Base-by-base conservation (phyloP, 768 basidiomycete species). In the Rhizopogon salebrosus region DNA sequence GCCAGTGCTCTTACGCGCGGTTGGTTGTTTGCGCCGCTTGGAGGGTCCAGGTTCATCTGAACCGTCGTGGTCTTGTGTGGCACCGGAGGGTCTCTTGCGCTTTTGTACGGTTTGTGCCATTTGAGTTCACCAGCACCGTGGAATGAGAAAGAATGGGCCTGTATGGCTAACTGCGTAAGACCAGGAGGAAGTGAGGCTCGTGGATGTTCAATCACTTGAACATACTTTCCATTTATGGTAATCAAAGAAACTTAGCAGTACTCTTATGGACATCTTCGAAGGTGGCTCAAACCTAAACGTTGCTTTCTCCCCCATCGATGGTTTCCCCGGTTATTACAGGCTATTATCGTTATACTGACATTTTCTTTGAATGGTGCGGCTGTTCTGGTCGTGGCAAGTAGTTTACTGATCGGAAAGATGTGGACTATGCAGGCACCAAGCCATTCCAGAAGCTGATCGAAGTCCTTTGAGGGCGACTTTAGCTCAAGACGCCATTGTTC, bases 1-100 rank as follows among this genome's bases (percentile, higher is more conserved):
- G 50, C 90, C 91, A 0, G 91, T 91, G 68, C 83, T 89, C 70
- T 94, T 94, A 57, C 93, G 80, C 10, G 93, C 92, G 1, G 91
- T 92, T 42, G 74, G 71, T 13, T 67, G 69, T 57, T 73, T 82
- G 20, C 70, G 48, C 61, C 76, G 79, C 67, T 84, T 85, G 4
- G 64, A 59, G 57, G 68, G 40, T 48, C 64, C 61, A 22, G 68
- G 68, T 42, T 73, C 68, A 41, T 60, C 58, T 39, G 57, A 54
- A 13, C 51, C 54, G n/a, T 54, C 59, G 49, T 58, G 51, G 59
- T 23, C 72, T 72, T 76, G 77, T 69, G 80, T 80, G 59, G 69
- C 59, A 26, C 71, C 66, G 23, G 75, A 70, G 31, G 72, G 63
- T 41, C 65, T 66, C 23, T 73, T 75, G 24, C 72, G 73, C 57